Evolutionary conservation across 768 basidiomycete genomes (phyloP).

Genomic region (Strobilomyces echinocephalus): DNA sequence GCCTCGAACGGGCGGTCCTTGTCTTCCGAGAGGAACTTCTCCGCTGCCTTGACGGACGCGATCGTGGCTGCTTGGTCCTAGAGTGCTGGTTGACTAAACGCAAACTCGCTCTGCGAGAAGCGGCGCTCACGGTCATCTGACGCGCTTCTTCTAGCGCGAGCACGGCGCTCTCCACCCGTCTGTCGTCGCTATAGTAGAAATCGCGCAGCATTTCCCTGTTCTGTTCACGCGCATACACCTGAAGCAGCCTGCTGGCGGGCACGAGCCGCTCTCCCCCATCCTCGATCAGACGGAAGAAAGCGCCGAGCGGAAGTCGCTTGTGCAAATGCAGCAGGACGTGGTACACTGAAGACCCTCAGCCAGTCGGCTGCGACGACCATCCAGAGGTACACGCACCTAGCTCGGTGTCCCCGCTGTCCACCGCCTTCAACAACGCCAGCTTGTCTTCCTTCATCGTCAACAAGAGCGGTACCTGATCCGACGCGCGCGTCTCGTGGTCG

Average conservation of each 20-base stretch:
- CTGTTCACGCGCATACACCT: constrained; percentile 88
- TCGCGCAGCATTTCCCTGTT: constrained; percentile 89
- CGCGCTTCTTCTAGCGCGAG: constrained; percentile 81
- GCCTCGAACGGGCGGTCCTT: constrained; percentile 89
- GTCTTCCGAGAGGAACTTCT: constrained; percentile 93
- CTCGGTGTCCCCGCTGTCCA: constrained; percentile 94
- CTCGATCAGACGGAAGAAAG: constrained; percentile 92
- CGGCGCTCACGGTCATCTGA: constrained; percentile 49
- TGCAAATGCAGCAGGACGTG: constrained; percentile 88
- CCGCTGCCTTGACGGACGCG: constrained; percentile 70
- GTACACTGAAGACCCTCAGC: constrained; percentile 56
- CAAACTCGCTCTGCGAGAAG: not conserved
- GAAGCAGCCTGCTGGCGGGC: constrained; percentile 73
- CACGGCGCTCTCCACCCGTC: constrained; percentile 89
- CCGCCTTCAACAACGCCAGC: constrained; percentile 81
- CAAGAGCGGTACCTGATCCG: constrained; percentile 90
- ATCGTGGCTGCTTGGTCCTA: constrained; percentile 75
- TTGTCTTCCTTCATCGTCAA: constrained; percentile 93
- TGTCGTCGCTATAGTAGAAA: constrained; percentile 97
- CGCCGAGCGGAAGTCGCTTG: constrained; percentile 76
- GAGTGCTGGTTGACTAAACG: not conserved
- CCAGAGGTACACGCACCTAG: constrained; percentile 52
- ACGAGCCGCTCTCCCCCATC: constrained; percentile 75
- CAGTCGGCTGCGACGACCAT: not conserved
- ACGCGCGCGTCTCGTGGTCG: constrained; percentile 85